Conservation (phyloP, 345 rosid genomes). For the Passiflora organensis region DNA sequence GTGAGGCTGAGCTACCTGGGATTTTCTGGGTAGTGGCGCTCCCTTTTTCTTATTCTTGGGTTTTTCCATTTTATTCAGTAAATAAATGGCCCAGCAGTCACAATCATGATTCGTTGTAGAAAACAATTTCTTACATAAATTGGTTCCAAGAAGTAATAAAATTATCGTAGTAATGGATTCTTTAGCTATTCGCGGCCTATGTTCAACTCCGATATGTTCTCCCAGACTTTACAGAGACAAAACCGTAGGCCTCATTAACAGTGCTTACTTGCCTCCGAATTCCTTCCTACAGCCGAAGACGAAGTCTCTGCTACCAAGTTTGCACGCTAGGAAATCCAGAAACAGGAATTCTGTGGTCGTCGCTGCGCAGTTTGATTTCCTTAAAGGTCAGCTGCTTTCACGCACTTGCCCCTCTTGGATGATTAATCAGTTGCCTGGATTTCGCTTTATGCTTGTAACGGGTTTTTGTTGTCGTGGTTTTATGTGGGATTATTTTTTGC, state of each 20-base stretch:
- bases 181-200: slow-evolving; percentile 14
- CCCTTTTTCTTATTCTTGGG: too few relatives aligned
- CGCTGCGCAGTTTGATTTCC: slow-evolving; percentile 44
- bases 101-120: too few relatives aligned
- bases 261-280: slow-evolving; percentile 21
- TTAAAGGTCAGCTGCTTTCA: slow-evolving; percentile 37
- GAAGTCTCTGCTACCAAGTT: slow-evolving; percentile 16
- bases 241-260: slow-evolving; percentile 18
- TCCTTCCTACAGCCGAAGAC: slow-evolving; percentile 28
- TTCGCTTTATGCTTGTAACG: background rate
- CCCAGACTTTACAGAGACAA: slow-evolving; percentile 22
- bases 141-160: too few relatives aligned
- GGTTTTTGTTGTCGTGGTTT: background rate
- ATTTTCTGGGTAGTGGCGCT: too few relatives aligned
- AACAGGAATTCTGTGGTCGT: slow-evolving; percentile 26
- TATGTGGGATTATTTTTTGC: too few relatives aligned
- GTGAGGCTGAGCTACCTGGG: too few relatives aligned
- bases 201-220: slow-evolving; percentile 15
- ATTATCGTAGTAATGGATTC: slow-evolving; percentile 21
- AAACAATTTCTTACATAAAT: too few relatives aligned
- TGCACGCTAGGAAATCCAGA: slow-evolving; percentile 15
- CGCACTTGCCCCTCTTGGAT: background rate
- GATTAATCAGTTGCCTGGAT: background rate
- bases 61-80: too few relatives aligned
- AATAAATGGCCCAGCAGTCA: too few relatives aligned